Base-by-base conservation (phyloP, 805 yeast species). In the Candida koratica region DNA sequence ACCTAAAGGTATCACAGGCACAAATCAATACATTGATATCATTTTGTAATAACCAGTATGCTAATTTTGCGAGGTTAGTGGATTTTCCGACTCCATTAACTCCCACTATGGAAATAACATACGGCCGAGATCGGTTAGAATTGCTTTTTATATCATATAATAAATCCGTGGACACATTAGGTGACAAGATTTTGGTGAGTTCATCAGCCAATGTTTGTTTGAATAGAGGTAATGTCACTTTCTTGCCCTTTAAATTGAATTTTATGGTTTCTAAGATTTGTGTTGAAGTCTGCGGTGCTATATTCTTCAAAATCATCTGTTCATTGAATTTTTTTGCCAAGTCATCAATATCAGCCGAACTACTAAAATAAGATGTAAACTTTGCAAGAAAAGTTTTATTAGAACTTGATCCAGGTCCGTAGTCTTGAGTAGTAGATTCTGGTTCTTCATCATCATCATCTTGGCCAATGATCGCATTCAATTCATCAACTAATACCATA, bases 1-100 rank as follows among this genome's bases (percentile, higher is more conserved):
- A 86, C 60, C 98, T 75, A 64, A 90, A 90, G 0, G 98, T 93
- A 64, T 90, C 98, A 64, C 97, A 90, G 0, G 98, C 98, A 15
- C 95, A 94, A 49, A 90, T 84, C 35, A 90, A 69, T 1, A 90
- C 95, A 46, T 75, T 78, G 56, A 85, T 71, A 53, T 90, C 79
- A 58, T 93, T 90, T 53, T 93, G 97, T 38, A 90, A 63, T 35
- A 90, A 70, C 98, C 98, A 90, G 58, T 85, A 90, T 2, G 96
- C 97, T 35, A 90, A 64, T 59, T 90, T 90, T 17, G 97, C 93
- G 43, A 90, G 67, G 53, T 90, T 93, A 2, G 98, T 90, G 0
- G 97, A 90, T 59, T 90, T 90, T 10, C 98, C 98, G 26, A 90
- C 98, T 29, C 98, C 98, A 58, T 90, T 90, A 14, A 90, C 98